phyloP scores from a whole-genome alignment of 1,284 basidiomycete species.

The Apiotrichum gracile region DNA sequence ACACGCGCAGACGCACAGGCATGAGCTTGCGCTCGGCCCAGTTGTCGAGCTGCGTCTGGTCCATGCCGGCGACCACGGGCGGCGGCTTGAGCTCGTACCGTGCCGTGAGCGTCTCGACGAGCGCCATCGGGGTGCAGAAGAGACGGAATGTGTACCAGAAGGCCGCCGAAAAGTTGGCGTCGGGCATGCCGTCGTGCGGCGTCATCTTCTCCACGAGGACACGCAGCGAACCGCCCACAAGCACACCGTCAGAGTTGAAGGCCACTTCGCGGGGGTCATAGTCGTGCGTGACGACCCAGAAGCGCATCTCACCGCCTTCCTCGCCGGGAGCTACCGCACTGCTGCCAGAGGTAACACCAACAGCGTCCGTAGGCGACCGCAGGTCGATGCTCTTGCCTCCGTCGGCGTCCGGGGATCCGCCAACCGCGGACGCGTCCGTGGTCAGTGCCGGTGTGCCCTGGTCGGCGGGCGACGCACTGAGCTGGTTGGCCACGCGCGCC shows the following conservation, averaged over 20 bases:
- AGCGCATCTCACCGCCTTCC: slow-evolving; percentile 29
- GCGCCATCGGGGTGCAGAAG: slow-evolving; percentile 71
- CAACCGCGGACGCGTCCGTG: background rate
- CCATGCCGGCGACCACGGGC: slow-evolving; percentile 21
- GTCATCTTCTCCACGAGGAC: slow-evolving; percentile 94
- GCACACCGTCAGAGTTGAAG: slow-evolving; percentile 80
- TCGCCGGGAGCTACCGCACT: background rate
- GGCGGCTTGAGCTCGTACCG: slow-evolving; percentile 69
- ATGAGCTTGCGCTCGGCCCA: slow-evolving; percentile 84
- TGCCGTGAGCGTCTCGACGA: slow-evolving; percentile 68
- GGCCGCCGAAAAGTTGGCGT: slow-evolving; percentile 73
- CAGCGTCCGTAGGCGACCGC: background rate
- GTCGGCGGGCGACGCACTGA: background rate
- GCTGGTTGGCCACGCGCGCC: background rate
- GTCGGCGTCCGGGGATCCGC: slow-evolving; percentile 2
- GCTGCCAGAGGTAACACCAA: background rate
- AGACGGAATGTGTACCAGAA: slow-evolving; percentile 97
- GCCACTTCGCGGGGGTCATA: slow-evolving; percentile 68
- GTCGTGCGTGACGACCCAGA: slow-evolving; percentile 45
- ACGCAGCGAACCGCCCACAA: slow-evolving; percentile 83
- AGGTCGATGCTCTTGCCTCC: background rate
- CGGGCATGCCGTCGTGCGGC: slow-evolving; percentile 79
- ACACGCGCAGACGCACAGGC: slow-evolving; percentile 80
- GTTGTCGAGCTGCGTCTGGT: slow-evolving; percentile 56
- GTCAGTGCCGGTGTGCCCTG: background rate